Percentiles rank a stretch among this genome's conserved stretches.
Conservation (phyloP, 768 basidiomycete genomes). For the Rhizopogon vesiculosus region DNA sequence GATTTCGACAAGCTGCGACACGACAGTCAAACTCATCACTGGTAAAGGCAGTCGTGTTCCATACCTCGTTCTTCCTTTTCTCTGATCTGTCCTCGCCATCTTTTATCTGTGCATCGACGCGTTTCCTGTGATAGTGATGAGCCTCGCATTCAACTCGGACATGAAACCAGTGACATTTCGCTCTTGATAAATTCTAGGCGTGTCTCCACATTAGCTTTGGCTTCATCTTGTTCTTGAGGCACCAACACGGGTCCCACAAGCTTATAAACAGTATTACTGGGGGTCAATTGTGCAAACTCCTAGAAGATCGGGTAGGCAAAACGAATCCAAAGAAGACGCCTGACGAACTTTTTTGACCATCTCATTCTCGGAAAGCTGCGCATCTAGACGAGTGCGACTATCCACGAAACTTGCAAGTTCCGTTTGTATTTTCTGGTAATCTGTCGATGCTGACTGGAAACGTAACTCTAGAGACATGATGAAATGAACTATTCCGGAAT, state of each 20-base stretch:
- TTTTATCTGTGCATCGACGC: conserved; percentile 78
- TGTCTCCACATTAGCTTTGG: conserved; percentile 83
- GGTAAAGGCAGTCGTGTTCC: background rate
- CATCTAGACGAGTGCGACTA: conserved; percentile 81
- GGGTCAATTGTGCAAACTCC: conserved; percentile 78
- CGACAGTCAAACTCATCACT: conserved; percentile 9
- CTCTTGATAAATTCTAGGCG: conserved; percentile 83
- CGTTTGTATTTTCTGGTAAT: conserved; percentile 77
- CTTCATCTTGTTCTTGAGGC: conserved; percentile 84
- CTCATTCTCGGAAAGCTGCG: conserved; percentile 89
- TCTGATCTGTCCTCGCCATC: conserved; percentile 74
- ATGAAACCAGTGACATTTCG: conserved; percentile 64
- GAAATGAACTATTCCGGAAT: background rate
- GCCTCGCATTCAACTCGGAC: conserved; percentile 5
- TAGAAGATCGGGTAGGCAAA: conserved; percentile 25
- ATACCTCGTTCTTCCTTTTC: conserved; percentile 78
- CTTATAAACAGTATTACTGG: conserved; percentile 84
- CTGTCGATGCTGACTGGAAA: conserved; percentile 64
- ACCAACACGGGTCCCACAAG: conserved; percentile 88
- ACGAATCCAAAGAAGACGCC: background rate
- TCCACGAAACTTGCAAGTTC: conserved; percentile 74
- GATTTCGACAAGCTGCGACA: conserved; percentile 56
- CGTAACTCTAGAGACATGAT: conserved; percentile 52
- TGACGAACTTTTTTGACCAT: conserved; percentile 74
- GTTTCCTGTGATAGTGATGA: conserved; percentile 44